A percentile compares a stretch with the other conserved stretches of the same genome.
These are phyloP conservation scores for Hyphodiscus hymeniophilus DNA, from an alignment of 495 filamentous ascomycete genomes.

Conservation along the genomic window DNA sequence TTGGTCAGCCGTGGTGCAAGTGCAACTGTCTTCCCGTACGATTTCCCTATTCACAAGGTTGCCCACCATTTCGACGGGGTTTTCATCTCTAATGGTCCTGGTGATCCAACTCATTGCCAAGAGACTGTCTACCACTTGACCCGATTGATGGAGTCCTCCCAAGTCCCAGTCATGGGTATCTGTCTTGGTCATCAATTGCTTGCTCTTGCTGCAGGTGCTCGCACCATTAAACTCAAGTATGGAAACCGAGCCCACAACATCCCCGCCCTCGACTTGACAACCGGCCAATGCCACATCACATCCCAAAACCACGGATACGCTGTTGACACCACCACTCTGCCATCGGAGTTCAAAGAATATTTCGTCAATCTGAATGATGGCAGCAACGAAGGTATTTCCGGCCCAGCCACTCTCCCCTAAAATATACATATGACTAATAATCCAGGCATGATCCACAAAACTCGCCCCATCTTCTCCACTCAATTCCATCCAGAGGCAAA, in stretches of 20 bases:
- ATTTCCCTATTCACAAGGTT: slow-evolving; percentile 97
- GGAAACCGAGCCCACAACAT: slow-evolving; percentile 98
- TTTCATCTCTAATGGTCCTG: slow-evolving; percentile 96
- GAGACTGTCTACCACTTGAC: slow-evolving; percentile 84
- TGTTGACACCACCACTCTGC: slow-evolving; percentile 77
- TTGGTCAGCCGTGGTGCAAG: slow-evolving; percentile 80
- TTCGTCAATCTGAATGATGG: slow-evolving; percentile 96
- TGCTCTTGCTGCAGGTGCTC: slow-evolving; percentile 72
- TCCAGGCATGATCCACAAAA: slow-evolving; percentile 77
- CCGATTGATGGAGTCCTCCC: slow-evolving; percentile 80
- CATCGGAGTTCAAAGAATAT: slow-evolving; percentile 88
- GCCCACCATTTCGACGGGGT: slow-evolving; percentile 95
- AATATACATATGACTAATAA: slow-evolving; percentile 17
- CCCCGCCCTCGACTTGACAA: slow-evolving; percentile 85
- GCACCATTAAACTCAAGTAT: slow-evolving; percentile 92
- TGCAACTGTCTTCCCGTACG: slow-evolving; percentile 88
- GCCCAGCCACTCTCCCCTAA: neutral
- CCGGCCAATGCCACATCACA: slow-evolving; percentile 96
- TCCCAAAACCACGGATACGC: slow-evolving; percentile 98
- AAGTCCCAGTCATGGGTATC: slow-evolving; percentile 93
- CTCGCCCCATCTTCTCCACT: slow-evolving; percentile 93
- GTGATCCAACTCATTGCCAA: slow-evolving; percentile 94
- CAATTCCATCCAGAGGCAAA: slow-evolving; percentile 99
- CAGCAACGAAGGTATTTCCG: slow-evolving; percentile 67
- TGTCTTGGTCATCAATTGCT: slow-evolving; percentile 90